Percentiles rank a stretch among this genome's conserved stretches.
phyloP scores from a whole-genome alignment of 2,329 filamentous ascomycete species.

The Neonectria sp. region DNA sequence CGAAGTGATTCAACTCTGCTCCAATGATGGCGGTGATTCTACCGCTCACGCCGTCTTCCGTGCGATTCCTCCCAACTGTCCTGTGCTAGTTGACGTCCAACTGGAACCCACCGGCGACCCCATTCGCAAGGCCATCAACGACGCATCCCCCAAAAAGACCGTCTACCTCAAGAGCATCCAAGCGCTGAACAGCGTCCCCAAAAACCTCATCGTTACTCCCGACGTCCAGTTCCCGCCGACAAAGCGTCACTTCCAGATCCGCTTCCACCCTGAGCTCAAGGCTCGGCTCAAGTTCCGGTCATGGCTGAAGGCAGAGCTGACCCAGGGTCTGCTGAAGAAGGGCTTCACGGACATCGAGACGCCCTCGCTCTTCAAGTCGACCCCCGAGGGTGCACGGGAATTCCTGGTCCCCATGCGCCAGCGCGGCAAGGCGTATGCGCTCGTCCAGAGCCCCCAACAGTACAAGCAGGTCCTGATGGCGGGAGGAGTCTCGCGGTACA shows the following conservation, averaged over 20 bases:
- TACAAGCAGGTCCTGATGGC: slow-evolving; percentile 99
- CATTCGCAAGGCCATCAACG: slow-evolving; percentile 38
- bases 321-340: slow-evolving; percentile 67
- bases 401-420: slow-evolving; percentile 92
- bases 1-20: slow-evolving; percentile 62
- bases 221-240: slow-evolving; percentile 82
- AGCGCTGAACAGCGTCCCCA: slow-evolving; percentile 55
- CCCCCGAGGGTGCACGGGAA: slow-evolving; percentile 93
- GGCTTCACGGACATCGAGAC: slow-evolving; percentile 89
- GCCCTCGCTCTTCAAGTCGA: slow-evolving; percentile 96
- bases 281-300: slow-evolving; percentile 81
- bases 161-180: slow-evolving; percentile 73
- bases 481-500: slow-evolving; percentile 85
- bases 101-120: slow-evolving; percentile 43
- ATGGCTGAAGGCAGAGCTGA: slow-evolving; percentile 67
- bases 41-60: slow-evolving; percentile 60
- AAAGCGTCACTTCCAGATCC: slow-evolving; percentile 86
- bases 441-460: slow-evolving; percentile 97
- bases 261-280: slow-evolving; percentile 78
- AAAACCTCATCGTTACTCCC: slow-evolving; percentile 82
- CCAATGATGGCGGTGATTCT: slow-evolving; percentile 55
- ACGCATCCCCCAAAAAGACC: slow-evolving; percentile 63
- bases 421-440: slow-evolving; percentile 84
- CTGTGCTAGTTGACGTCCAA: slow-evolving; percentile 65
- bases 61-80: slow-evolving; percentile 64